These are phyloP conservation scores for Sporothrix luriei DNA, from an alignment of 2,329 filamentous ascomycete genomes.

Conservation along the genomic window DNA sequence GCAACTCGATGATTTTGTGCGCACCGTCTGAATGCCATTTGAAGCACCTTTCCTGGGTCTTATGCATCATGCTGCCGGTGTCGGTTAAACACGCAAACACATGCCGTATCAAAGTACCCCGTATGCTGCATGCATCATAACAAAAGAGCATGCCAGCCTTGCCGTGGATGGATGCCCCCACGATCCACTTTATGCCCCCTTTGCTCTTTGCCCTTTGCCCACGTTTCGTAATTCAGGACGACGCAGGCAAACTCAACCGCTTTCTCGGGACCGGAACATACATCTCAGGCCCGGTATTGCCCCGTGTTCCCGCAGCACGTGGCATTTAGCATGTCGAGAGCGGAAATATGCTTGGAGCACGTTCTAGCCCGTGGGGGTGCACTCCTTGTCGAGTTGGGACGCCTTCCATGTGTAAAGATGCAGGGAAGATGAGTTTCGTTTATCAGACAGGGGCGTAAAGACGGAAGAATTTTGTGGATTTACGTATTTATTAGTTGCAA, in stretches of 20 bases:
- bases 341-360: neutral
- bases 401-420: too few relatives aligned
- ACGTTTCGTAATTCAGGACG: neutral
- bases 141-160: neutral
- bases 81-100: constrained; percentile 4
- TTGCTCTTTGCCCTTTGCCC: neutral
- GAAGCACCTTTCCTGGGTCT: neutral
- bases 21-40: too few relatives aligned
- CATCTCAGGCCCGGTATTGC: constrained; percentile 10
- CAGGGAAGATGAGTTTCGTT: too few relatives aligned
- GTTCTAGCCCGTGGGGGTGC: constrained; percentile 1
- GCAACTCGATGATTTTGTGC: too few relatives aligned
- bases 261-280: constrained; percentile 1
- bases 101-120: neutral
- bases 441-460: too few relatives aligned
- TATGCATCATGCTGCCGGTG: neutral
- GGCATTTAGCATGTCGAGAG: neutral
- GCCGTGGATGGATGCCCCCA: neutral
- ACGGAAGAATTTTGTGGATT: too few relatives aligned
- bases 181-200: neutral
- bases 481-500: too few relatives aligned
- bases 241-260: neutral
- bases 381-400: neutral
- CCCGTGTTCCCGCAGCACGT: constrained; percentile 14
- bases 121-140: neutral